Evolutionary conservation across 2,329 filamentous ascomycete species (phyloP).

Genomic region (Ascochyta pisi): DNA sequence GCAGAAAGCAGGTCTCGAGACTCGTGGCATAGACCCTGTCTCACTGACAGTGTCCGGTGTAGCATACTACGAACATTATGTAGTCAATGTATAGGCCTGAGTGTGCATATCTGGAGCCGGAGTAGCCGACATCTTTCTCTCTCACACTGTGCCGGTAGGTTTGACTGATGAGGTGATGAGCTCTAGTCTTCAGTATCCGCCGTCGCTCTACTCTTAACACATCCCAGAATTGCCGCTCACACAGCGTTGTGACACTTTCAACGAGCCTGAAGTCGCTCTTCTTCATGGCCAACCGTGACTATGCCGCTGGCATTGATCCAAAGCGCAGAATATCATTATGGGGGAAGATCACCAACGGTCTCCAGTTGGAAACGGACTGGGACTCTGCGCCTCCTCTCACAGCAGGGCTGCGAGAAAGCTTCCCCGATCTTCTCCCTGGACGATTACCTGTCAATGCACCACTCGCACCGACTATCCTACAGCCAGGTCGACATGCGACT

Average conservation of each 20-base stretch:
- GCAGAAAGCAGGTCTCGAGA: not conserved
- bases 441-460: not conserved
- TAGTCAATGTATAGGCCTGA: not conserved
- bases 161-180: not conserved
- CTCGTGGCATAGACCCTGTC: not conserved
- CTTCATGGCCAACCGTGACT: slow-evolving; percentile 4
- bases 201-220: not conserved
- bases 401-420: not conserved
- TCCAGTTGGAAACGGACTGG: not conserved
- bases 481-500: not conserved
- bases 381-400: not conserved
- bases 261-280: not conserved
- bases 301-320: not conserved
- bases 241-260: not conserved
- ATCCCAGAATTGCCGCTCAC: not conserved
- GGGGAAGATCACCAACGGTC: not conserved
- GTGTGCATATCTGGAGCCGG: not conserved
- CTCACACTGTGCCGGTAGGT: not conserved
- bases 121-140: not conserved
- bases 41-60: not conserved
- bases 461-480: not conserved
- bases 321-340: not conserved
- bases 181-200: not conserved
- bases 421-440: not conserved
- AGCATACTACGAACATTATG: not conserved